Percentiles rank a stretch among this genome's conserved stretches.
These are phyloP conservation scores for Syncephalastrum monosporum DNA, from an alignment of 371 early-diverging fungal genomes.

Conservation along the genomic window DNA sequence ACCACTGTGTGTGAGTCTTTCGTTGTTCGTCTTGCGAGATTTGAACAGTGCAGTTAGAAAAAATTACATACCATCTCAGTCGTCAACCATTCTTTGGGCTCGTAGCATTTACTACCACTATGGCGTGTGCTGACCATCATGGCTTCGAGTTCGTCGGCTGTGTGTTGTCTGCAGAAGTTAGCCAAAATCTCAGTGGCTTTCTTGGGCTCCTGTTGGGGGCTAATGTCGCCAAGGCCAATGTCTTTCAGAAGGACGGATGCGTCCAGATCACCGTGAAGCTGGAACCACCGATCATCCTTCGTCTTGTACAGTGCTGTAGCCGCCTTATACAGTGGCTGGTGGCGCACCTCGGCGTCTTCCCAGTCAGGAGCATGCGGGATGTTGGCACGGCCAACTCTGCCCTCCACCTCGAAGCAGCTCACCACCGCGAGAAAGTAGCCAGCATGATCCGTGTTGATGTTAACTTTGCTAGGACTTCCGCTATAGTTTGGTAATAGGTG, in stretches of 20 bases:
- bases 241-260: background rate
- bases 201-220: background rate
- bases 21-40: no score
- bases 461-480: slow-evolving; percentile 1
- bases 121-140: slow-evolving; percentile 11
- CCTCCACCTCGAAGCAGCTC: no score
- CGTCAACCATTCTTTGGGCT: slow-evolving; percentile 14
- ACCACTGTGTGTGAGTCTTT: no score
- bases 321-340: background rate
- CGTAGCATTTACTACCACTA: slow-evolving; percentile 13
- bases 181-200: slow-evolving; percentile 3
- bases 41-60: background rate
- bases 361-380: slow-evolving; percentile 3
- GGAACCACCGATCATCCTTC: slow-evolving; percentile 16
- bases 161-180: slow-evolving; percentile 1
- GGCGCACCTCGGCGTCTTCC: slow-evolving; percentile 3
- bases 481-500: background rate
- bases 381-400: no score
- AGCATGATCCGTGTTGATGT: slow-evolving; percentile 8
- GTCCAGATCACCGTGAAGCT: slow-evolving; percentile 14
- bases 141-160: slow-evolving; percentile 11
- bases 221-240: slow-evolving; percentile 5
- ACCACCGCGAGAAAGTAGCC: slow-evolving; percentile 3
- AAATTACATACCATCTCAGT: slow-evolving; percentile 8
- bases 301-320: slow-evolving; percentile 13